phyloP scores from a whole-genome alignment of 768 basidiomycete species.

The Agaricus sinodeliciosus region DNA sequence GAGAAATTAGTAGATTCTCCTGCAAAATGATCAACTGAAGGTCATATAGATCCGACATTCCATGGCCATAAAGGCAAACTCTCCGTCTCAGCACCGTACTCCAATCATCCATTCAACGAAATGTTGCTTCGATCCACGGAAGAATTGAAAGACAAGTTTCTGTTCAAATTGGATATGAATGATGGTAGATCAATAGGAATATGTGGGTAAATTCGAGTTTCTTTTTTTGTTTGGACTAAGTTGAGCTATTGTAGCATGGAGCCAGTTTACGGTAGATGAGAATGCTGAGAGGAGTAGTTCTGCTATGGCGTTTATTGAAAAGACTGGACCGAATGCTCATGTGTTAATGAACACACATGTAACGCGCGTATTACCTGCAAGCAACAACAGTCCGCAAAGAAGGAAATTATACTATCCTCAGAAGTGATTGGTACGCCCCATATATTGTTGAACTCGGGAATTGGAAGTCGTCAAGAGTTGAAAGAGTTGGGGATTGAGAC shows the following conservation, averaged over 20 bases:
- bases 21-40: slow-evolving; percentile 4
- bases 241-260: slow-evolving; percentile 1
- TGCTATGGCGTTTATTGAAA: slow-evolving; percentile 19
- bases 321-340: slow-evolving; percentile 4
- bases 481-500: background rate
- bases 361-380: slow-evolving; percentile 7
- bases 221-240: background rate
- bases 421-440: background rate
- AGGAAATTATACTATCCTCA: background rate
- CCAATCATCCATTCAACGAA: slow-evolving; percentile 15
- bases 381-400: slow-evolving; percentile 9
- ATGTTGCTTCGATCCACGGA: slow-evolving; percentile 15
- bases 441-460: slow-evolving; percentile 5
- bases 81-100: background rate
- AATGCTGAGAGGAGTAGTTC: slow-evolving; percentile 16
- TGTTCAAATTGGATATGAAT: slow-evolving; percentile 4
- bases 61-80: slow-evolving; percentile 10
- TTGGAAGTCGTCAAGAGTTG: background rate
- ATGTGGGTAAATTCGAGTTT: background rate
- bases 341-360: slow-evolving; percentile 12
- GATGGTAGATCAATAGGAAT: slow-evolving; percentile 5
- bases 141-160: slow-evolving; percentile 8
- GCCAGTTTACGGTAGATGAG: background rate
- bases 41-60: slow-evolving; percentile 8
- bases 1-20: background rate